Conservation (phyloP, 192 early-diverging fungal species). For the Jimgerdemannia lactiflua region DNA sequence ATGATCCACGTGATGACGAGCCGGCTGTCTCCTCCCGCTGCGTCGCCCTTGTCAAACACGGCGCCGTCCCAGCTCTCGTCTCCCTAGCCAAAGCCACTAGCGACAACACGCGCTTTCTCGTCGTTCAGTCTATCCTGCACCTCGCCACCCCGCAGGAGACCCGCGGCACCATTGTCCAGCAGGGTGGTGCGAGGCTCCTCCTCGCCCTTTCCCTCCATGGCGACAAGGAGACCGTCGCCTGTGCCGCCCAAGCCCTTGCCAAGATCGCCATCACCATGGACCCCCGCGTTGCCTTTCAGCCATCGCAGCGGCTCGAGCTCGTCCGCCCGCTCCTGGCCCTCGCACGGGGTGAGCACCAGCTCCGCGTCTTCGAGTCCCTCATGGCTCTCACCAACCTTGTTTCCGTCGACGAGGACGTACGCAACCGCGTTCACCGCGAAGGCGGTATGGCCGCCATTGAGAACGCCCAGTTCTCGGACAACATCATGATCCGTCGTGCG, state of each 20-base stretch:
- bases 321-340: constrained; percentile 69
- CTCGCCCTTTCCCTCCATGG: constrained; percentile 36
- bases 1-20: constrained; percentile 59
- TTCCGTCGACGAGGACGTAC: constrained; percentile 66
- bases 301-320: constrained; percentile 61
- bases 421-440: constrained; percentile 52
- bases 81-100: constrained; percentile 52
- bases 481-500: constrained; percentile 77
- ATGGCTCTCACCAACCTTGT: constrained; percentile 94
- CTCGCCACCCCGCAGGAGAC: constrained; percentile 65
- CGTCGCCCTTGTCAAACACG: constrained; percentile 50
- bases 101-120: constrained; percentile 53
- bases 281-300: constrained; percentile 82
- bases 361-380: constrained; percentile 86
- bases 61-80: constrained; percentile 53
- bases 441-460: constrained; percentile 73
- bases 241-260: constrained; percentile 80
- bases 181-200: constrained; percentile 69
- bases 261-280: constrained; percentile 92
- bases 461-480: constrained; percentile 75
- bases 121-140: constrained; percentile 66
- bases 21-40: constrained; percentile 57
- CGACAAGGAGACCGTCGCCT: neutral
- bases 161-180: constrained; percentile 81
- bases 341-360: constrained; percentile 49